A percentile compares a stretch with the other conserved stretches of the same genome.
Evolutionary conservation across 2,329 filamentous ascomycete genomes (phyloP).

Genomic region (Remersonia thermophila): DNA sequence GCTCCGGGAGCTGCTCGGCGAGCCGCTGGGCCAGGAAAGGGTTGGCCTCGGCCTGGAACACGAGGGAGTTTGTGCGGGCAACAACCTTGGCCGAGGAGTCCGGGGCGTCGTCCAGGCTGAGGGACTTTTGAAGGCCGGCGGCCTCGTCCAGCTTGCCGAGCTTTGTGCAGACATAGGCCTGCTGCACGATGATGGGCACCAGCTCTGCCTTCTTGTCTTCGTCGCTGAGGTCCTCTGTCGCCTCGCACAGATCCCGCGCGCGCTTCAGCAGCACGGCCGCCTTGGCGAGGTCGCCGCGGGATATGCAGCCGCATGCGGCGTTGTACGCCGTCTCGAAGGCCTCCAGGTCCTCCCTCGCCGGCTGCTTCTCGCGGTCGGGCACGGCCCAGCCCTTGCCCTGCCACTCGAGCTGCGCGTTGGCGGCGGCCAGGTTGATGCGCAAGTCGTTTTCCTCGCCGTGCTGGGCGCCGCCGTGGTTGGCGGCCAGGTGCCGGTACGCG

Average conservation of each 20-base stretch:
- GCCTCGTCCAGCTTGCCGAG: slow-evolving; percentile 57
- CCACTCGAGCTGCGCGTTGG: slow-evolving; percentile 63
- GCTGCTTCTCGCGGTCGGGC: slow-evolving; percentile 40
- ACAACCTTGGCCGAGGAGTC: slow-evolving; percentile 56
- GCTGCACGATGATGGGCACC: slow-evolving; percentile 63
- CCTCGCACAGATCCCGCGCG: slow-evolving; percentile 58
- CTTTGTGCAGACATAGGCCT: slow-evolving; percentile 57
- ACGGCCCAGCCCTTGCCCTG: slow-evolving; percentile 41
- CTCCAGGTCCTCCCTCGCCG: slow-evolving; percentile 50
- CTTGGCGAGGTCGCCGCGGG: slow-evolving; percentile 51
- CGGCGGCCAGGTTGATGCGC: slow-evolving; percentile 62
- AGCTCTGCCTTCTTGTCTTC: slow-evolving; percentile 66
- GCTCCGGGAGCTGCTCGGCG: slow-evolving; percentile 40
- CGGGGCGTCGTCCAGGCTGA: slow-evolving; percentile 50
- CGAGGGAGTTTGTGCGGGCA: slow-evolving; percentile 49
- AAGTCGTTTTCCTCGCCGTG: slow-evolving; percentile 60
- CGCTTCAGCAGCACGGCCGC: slow-evolving; percentile 57
- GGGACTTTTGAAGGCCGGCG: slow-evolving; percentile 45
- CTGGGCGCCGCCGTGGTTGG: slow-evolving; percentile 28
- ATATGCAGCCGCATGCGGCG: slow-evolving; percentile 60
- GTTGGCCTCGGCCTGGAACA: slow-evolving; percentile 39
- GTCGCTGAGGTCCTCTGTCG: slow-evolving; percentile 58
- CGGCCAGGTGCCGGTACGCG: slow-evolving; percentile 48
- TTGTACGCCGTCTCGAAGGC: slow-evolving; percentile 78
- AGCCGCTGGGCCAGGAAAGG: slow-evolving; percentile 56